These are phyloP conservation scores for Penicillium sp. DNA, from an alignment of 2,329 filamentous ascomycete genomes.

Conservation along the genomic window DNA sequence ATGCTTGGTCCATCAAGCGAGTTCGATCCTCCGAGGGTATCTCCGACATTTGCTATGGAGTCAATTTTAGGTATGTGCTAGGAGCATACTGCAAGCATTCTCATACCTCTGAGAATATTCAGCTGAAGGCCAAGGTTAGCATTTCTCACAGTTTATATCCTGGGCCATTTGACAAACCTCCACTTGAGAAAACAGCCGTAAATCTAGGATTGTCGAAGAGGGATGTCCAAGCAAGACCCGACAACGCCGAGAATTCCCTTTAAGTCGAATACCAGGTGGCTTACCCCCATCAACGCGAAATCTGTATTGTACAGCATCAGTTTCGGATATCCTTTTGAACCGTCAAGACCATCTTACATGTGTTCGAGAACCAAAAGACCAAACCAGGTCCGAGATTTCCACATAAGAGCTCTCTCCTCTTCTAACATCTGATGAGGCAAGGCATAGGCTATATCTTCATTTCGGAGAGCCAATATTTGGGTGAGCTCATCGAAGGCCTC, in stretches of 20 bases:
- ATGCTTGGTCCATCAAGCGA: constrained; percentile 39
- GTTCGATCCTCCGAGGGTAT: constrained; percentile 30
- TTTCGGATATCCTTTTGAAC: neutral
- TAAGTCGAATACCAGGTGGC: constrained; percentile 41
- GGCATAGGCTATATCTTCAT: constrained; percentile 19
- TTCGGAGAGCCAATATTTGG: constrained; percentile 29
- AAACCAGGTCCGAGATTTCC: constrained; percentile 53
- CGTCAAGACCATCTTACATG: constrained; percentile 32
- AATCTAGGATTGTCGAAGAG: constrained; percentile 50
- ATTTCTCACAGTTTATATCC: neutral
- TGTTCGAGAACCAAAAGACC: constrained; percentile 56
- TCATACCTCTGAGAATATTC: constrained; percentile 43
- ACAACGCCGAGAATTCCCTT: constrained; percentile 45
- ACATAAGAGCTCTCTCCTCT: constrained; percentile 38
- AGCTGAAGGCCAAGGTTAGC: constrained; percentile 31
- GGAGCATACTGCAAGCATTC: too few species aligned
- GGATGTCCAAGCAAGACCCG: constrained; percentile 48
- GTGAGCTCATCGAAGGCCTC: constrained; percentile 45
- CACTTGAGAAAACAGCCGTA: constrained; percentile 56
- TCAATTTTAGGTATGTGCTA: neutral
- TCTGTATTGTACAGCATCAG: constrained; percentile 10
- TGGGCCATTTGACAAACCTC: constrained; percentile 32
- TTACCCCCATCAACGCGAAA: constrained; percentile 51
- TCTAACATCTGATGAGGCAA: constrained; percentile 16
- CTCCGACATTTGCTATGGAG: constrained; percentile 38